Percentiles rank a stretch among this genome's conserved stretches.
phyloP scores from a whole-genome alignment of 345 rosid genomes.

The Boechera divaricarpa region DNA sequence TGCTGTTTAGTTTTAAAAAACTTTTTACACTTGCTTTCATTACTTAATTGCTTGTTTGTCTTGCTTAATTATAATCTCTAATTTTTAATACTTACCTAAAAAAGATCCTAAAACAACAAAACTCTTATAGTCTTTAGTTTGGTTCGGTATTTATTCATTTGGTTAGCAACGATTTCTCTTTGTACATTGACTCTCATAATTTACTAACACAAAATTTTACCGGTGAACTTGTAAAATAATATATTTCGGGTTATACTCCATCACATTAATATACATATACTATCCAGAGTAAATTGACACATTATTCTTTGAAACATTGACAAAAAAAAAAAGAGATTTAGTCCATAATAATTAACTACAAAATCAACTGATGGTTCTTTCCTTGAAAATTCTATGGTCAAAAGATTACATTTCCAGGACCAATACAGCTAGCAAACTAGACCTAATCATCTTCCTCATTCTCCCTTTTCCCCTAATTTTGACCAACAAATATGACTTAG shows the following conservation, averaged over 20 bases:
- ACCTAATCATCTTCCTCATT: conserved; percentile 19
- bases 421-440: neutral
- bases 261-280: too few species aligned
- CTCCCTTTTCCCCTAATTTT: conserved; percentile 16
- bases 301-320: neutral
- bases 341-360: neutral
- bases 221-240: neutral
- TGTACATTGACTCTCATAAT: too few species aligned
- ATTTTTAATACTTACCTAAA: too few species aligned
- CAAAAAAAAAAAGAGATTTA: neutral
- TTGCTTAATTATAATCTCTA: too few species aligned
- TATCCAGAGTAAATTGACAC: neutral
- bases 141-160: neutral
- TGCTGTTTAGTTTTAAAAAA: too few species aligned
- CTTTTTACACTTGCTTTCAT: too few species aligned
- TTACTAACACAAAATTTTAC: neutral
- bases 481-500: conserved; percentile 5
- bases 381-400: conserved; percentile 37
- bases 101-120: neutral
- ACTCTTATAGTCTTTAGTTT: neutral
- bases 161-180: neutral
- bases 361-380: neutral
- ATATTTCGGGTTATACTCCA: neutral
- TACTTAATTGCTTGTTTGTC: too few species aligned
- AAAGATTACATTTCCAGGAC: conserved; percentile 10